Evolutionary conservation across 345 rosid species (phyloP).

Genomic region (Populus nigra): DNA sequence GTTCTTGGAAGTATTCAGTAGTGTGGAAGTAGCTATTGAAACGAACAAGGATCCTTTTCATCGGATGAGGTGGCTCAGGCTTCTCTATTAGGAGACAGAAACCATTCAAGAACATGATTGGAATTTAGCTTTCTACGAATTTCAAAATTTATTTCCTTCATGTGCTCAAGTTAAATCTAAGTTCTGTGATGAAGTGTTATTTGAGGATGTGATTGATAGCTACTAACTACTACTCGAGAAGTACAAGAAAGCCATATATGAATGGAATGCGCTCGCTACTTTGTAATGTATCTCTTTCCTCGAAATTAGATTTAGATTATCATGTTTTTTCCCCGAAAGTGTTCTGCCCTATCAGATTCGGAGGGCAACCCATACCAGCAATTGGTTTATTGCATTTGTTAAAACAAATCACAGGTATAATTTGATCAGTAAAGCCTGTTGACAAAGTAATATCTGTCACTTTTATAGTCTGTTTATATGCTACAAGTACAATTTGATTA

Average conservation of each 20-base stretch:
- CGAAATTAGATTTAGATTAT: neutral
- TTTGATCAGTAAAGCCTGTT: neutral
- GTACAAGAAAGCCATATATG: conserved; percentile 45
- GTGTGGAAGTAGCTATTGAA: conserved; percentile 28
- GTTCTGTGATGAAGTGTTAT: conserved; percentile 42
- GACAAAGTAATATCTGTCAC: neutral
- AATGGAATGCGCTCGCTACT: conserved; percentile 59
- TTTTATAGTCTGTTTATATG: neutral
- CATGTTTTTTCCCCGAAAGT: neutral
- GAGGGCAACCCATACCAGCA: neutral
- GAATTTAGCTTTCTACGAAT: conserved; percentile 12
- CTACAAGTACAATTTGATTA: neutral
- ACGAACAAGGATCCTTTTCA: conserved; percentile 36
- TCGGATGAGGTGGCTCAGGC: conserved; percentile 44
- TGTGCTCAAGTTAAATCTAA: conserved; percentile 29
- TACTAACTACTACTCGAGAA: conserved; percentile 39
- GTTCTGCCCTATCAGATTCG: neutral
- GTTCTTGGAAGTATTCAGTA: conserved; percentile 32
- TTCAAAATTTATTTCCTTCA: conserved; percentile 19
- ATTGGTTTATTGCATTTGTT: neutral
- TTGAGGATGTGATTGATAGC: conserved; percentile 32
- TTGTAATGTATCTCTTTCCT: conserved; percentile 10
- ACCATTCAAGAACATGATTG: conserved; percentile 11
- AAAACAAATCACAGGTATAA: neutral
- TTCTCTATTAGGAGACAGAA: conserved; percentile 27